phyloP scores from a whole-genome alignment of 192 early-diverging fungal species.

The Coemansia sp. region DNA sequence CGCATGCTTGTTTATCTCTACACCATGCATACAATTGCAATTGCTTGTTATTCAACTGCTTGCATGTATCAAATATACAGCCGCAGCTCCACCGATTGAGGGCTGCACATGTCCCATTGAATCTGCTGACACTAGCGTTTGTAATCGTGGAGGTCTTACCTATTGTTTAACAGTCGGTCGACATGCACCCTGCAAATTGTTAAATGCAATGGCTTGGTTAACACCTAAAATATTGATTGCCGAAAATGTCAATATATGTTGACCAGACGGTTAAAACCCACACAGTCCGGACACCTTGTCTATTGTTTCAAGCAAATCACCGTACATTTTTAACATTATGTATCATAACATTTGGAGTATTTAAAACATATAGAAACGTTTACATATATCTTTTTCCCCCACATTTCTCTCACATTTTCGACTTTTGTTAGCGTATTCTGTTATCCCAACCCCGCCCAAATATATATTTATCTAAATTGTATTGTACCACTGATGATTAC shows the following conservation, averaged over 20 bases:
- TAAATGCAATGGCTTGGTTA: too few relatives aligned
- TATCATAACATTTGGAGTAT: not conserved
- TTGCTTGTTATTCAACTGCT: not conserved
- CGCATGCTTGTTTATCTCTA: too few relatives aligned
- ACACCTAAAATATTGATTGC: too few relatives aligned
- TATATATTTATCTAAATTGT: not conserved
- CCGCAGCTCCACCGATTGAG: too few relatives aligned
- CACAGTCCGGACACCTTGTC: too few relatives aligned
- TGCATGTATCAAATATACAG: not conserved
- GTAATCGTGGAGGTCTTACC: too few relatives aligned
- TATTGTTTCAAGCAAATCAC: not conserved
- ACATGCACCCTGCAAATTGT: too few relatives aligned
- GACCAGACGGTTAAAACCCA: not conserved
- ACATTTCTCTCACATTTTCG: not conserved
- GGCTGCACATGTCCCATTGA: too few relatives aligned
- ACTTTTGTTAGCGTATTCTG: not conserved
- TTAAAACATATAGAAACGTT: not conserved
- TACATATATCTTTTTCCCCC: not conserved
- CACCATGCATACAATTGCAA: too few relatives aligned
- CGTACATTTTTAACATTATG: not conserved
- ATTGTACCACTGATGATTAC: not conserved
- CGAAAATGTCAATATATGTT: not conserved
- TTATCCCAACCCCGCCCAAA: too few relatives aligned
- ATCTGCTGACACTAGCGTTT: too few relatives aligned
- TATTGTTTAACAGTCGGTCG: too few relatives aligned